A percentile compares a stretch with the other conserved stretches of the same genome.
Conservation (phyloP, 164 flowering plant genomes). For the Vitis labrusca region DNA sequence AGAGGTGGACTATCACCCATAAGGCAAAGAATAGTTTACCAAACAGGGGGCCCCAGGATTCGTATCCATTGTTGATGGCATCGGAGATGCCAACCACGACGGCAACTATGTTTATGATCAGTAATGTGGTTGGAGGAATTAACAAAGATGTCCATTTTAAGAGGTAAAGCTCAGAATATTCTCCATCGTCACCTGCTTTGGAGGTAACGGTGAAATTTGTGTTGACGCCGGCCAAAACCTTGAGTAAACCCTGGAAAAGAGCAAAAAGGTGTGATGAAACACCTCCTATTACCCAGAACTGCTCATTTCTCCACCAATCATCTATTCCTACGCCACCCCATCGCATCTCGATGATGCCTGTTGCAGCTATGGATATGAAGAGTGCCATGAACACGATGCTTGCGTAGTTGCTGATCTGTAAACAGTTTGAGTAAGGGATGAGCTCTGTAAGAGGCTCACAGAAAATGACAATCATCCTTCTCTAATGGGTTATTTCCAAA, state of each 20-base stretch:
- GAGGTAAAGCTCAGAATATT: conserved; percentile 37
- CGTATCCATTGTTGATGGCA: conserved; percentile 49
- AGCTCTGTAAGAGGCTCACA: background rate
- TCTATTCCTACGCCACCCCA: conserved; percentile 44
- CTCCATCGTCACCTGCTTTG: conserved; percentile 46
- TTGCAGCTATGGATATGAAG: conserved; percentile 34
- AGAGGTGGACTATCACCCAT: conserved; percentile 40
- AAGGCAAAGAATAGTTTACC: conserved; percentile 33
- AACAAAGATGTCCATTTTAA: conserved; percentile 48
- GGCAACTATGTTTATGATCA: conserved; percentile 39
- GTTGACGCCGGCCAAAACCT: conserved; percentile 42
- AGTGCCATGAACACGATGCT: conserved; percentile 28
- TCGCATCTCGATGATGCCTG: conserved; percentile 49
- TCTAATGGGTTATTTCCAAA: background rate
- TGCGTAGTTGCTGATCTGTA: conserved; percentile 35
- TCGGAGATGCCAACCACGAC: conserved; percentile 42
- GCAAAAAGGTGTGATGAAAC: conserved; percentile 50
- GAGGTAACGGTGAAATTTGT: conserved; percentile 49
- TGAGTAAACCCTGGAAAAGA: conserved; percentile 44
- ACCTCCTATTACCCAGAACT: conserved; percentile 51
- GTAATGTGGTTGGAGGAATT: conserved; percentile 30
- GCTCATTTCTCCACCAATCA: conserved; percentile 40
- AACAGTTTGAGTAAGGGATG: background rate
- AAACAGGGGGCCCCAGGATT: conserved; percentile 35
- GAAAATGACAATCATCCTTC: background rate